A percentile compares a stretch with the other conserved stretches of the same genome.
Conservation (phyloP, 768 basidiomycete species). For the Gloeopeniophorella convolvens region DNA sequence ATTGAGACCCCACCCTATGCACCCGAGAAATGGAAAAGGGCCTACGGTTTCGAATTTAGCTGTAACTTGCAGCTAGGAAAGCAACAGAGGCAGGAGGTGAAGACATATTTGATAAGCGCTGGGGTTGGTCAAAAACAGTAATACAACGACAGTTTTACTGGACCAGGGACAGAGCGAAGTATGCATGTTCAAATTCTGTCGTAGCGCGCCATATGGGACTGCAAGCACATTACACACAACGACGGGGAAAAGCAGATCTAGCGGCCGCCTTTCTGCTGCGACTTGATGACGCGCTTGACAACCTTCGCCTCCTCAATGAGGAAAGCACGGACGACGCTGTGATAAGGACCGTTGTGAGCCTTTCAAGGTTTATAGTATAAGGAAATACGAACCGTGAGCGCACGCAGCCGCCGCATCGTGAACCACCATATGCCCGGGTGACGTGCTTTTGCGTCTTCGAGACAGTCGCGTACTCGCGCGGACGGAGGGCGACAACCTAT, state of each 20-base stretch:
- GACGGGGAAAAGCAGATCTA: slow-evolving; percentile 2
- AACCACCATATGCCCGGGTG: slow-evolving; percentile 93
- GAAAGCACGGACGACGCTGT: slow-evolving; percentile 95
- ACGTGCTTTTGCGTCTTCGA: slow-evolving; percentile 98
- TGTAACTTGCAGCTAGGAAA: too few species aligned
- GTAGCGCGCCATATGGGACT: slow-evolving; percentile 1
- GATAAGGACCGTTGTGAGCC: too few species aligned
- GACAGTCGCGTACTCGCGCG: slow-evolving; percentile 90
- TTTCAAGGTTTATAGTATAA: too few species aligned
- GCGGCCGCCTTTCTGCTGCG: slow-evolving; percentile 49
- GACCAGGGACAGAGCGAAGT: too few species aligned
- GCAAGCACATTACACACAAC: slow-evolving; percentile 3
- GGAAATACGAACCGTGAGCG: slow-evolving; percentile 70
- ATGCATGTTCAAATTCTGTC: neutral
- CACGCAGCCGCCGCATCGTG: slow-evolving; percentile 92
- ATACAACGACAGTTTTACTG: too few species aligned
- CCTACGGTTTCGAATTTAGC: too few species aligned
- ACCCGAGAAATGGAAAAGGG: too few species aligned
- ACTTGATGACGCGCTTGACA: slow-evolving; percentile 98
- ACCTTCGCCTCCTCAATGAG: slow-evolving; percentile 99
- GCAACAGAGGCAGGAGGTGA: too few species aligned
- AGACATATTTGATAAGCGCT: too few species aligned
- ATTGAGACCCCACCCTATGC: too few species aligned
- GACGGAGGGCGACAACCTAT: slow-evolving; percentile 92
- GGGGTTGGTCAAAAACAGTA: too few species aligned